Base-by-base conservation (phyloP, 371 early-diverging fungal genomes). In the Mortierella sp. region DNA sequence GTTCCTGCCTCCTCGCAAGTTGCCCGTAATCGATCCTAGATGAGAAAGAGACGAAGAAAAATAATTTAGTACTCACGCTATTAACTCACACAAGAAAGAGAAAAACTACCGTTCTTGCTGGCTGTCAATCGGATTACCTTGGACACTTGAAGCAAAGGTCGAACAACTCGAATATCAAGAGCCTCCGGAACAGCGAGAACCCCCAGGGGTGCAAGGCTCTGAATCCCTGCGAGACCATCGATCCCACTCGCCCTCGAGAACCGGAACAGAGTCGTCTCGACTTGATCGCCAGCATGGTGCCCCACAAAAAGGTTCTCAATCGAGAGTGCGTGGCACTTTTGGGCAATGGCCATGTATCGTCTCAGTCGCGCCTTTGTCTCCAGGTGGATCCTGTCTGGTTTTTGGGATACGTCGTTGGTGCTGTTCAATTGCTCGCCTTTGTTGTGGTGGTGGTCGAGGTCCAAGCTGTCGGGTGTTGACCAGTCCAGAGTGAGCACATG, bases 201-300 rank as follows among this genome's bases (percentile, higher is more conserved):
- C 0, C 86, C 84, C 19, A 88, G 69, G 2, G 77, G 66, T 4
- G 86, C 50, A 6, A 79, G 63, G 22, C 71, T 41, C 40, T 79
- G 75, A 73, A 90, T 90, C 0, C 87, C 89, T 2, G 90, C 75
- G n/a, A 90, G 74, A 6, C 90, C 90, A 67, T 85, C 84, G 6
- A 90, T 66, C 16, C 90, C 90, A 68, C 90, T 90, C 6, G 86
- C 83, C 19, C 89, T 68, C 13, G 87, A 47, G 52, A 90, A 74
- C 44, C 90, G 85, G 26, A 90, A 81, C 43, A 90, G 43, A 50
- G 86, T 86, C n/a, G 90, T 90, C 73, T 90, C 90, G n/a, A 85
- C 86, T 55, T 88, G 89, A 70, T 90, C 90, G 44, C 87, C 88
- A 0, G 79, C 73, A 58, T 90, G 90, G 70, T 90, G 90, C 4